phyloP scores from a whole-genome alignment of 768 basidiomycete species.

The Suillus brevipes region DNA sequence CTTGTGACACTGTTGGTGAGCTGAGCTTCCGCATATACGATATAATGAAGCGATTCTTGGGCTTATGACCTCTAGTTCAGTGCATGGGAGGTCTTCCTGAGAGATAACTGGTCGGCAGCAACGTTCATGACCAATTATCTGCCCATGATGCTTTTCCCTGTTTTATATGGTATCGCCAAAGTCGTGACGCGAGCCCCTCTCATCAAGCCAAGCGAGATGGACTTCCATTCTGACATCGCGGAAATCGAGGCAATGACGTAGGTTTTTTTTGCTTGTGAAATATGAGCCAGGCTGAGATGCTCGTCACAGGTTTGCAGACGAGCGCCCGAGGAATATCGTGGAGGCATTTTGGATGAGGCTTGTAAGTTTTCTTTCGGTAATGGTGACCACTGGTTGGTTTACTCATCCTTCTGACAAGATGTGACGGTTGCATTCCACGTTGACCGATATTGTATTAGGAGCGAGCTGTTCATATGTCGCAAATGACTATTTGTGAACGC shows the following conservation, averaged over 20 bases:
- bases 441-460: not conserved
- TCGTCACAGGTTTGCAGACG: constrained; percentile 27
- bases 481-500: not conserved
- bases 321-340: constrained; percentile 24
- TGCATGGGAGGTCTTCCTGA: constrained; percentile 43
- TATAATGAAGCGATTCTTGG: not conserved
- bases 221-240: constrained; percentile 23
- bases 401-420: constrained; percentile 8
- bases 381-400: not conserved
- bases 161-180: constrained; percentile 40
- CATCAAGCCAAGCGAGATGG: constrained; percentile 23
- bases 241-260: constrained; percentile 33
- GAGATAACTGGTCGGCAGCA: constrained; percentile 37
- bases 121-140: constrained; percentile 46
- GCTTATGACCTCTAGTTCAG: constrained; percentile 32
- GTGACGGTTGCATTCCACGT: constrained; percentile 11
- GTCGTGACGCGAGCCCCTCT: constrained; percentile 12
- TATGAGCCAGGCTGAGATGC: not conserved
- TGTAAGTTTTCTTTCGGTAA: constrained; percentile 15
- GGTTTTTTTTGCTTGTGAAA: not conserved
- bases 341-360: constrained; percentile 32
- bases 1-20: constrained; percentile 38
- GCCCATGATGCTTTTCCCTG: constrained; percentile 45
- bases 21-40: not conserved
- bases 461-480: constrained; percentile 2